Base-by-base conservation (phyloP, 2,329 filamentous ascomycete genomes). In the Elsinoe batatas region DNA sequence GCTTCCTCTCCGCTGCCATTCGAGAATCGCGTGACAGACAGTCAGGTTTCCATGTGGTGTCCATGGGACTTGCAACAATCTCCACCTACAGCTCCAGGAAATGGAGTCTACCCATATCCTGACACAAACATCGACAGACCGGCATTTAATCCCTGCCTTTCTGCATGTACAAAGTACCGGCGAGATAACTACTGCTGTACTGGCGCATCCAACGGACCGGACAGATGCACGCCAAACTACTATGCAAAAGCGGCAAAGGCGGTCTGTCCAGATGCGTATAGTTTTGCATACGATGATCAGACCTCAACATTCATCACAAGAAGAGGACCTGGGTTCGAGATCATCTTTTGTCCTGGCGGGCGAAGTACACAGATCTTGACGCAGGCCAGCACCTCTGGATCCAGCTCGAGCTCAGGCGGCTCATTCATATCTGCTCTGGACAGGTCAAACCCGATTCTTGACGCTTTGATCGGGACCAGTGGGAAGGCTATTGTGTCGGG, bases 211-310 rank as follows among this genome's bases (percentile, higher is more conserved):
- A 76, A 84, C 64, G 77, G 78, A 37, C 78, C 85, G 2, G 73
- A 77, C 20, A 74, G 75, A 49, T 93, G 88, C 72, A 73, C 76
- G 58, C 82, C 85, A 2, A 82, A 82, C 51, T 70, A 79, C 38
- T 93, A 91, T 71, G 83, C 83, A 61, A 79, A 74, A 57, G 75
- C 76, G 10, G 85, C 87, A 54, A 93, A 94, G 73, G 72, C 71
- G 3, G 78, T 91, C 11, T 94, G 88, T 66, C 88, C 88, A 0
- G 88, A 94, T 69, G 88, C 88, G 2, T 94, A 93, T 71, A 88
- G 84, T 64, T 94, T 80, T 67, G 76, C 79, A n/a, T 80, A 78
- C 60, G 78, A 81, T 61, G 79, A 81, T 60, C 73, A 78, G 61
- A 74, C 71, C 10, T 79, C 76, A 18, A 80, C 78, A 1, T 81